A percentile compares a stretch with the other conserved stretches of the same genome.
phyloP scores from a whole-genome alignment of 2,329 filamentous ascomycete genomes.

The Fusarium kyushuense region DNA sequence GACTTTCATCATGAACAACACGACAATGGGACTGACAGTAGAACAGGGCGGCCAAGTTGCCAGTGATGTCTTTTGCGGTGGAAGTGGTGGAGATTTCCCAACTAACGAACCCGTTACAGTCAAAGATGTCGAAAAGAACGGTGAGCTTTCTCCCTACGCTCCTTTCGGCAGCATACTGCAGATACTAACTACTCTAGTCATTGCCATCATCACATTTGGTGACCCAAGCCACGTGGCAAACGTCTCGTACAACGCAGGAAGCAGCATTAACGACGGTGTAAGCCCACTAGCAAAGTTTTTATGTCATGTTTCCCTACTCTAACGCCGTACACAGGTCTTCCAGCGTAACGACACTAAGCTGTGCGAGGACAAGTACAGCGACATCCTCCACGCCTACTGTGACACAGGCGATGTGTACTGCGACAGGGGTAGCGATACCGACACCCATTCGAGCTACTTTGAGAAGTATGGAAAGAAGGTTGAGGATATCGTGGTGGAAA shows the following conservation, averaged over 20 bases:
- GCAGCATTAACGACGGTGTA: slow-evolving; percentile 55
- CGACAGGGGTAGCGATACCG: slow-evolving; percentile 49
- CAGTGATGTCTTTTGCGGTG: slow-evolving; percentile 55
- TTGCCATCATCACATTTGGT: slow-evolving; percentile 57
- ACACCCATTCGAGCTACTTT: slow-evolving; percentile 55
- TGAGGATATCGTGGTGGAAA: slow-evolving; percentile 53
- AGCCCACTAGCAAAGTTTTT: slow-evolving; percentile 31
- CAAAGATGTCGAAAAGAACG: slow-evolving; percentile 49
- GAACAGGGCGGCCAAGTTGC: slow-evolving; percentile 55
- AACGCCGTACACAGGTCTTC: slow-evolving; percentile 52
- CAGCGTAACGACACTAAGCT: slow-evolving; percentile 50
- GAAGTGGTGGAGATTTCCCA: slow-evolving; percentile 47
- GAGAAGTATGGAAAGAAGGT: slow-evolving; percentile 52
- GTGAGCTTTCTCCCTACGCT: slow-evolving; percentile 40
- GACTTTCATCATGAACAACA: background rate
- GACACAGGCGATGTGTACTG: slow-evolving; percentile 58
- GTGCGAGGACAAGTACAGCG: slow-evolving; percentile 53
- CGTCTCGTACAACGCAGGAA: slow-evolving; percentile 54
- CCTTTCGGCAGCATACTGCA: background rate
- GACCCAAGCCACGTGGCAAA: slow-evolving; percentile 57
- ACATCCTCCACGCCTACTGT: slow-evolving; percentile 56
- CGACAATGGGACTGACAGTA: background rate
- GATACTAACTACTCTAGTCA: slow-evolving; percentile 50
- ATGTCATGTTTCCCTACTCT: slow-evolving; percentile 17
- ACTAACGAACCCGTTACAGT: slow-evolving; percentile 44